These are phyloP conservation scores for Camelina sativa DNA, from an alignment of 345 rosid species.

Conservation along the genomic window DNA sequence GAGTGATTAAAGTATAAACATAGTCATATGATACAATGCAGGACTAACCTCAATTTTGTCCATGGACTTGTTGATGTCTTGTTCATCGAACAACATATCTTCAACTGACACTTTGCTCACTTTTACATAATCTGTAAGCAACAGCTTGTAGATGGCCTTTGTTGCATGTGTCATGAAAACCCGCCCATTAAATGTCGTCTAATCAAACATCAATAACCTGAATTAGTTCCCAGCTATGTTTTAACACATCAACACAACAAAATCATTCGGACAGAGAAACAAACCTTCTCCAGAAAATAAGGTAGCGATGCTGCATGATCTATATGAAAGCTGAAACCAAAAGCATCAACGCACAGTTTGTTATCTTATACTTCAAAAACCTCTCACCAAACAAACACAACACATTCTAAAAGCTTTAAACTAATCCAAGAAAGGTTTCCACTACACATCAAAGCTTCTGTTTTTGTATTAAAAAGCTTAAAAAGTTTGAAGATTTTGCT, in stretches of 20 bases:
- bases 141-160: slow-evolving; percentile 86
- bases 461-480: background rate
- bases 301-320: slow-evolving; percentile 99
- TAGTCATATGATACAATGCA: background rate
- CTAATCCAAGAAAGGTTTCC: slow-evolving; percentile 9
- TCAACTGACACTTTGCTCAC: slow-evolving; percentile 97
- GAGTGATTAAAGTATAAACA: background rate
- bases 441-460: background rate
- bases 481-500: background rate
- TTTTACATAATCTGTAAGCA: slow-evolving; percentile 92
- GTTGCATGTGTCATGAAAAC: slow-evolving; percentile 99
- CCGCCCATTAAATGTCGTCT: slow-evolving; percentile 91
- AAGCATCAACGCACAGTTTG: slow-evolving; percentile 4
- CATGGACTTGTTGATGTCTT: slow-evolving; percentile 87
- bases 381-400: slow-evolving; percentile 3
- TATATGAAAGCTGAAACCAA: slow-evolving; percentile 89
- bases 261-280: slow-evolving; percentile 24
- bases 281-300: slow-evolving; percentile 92
- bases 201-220: slow-evolving; percentile 25
- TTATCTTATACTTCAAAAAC: slow-evolving; percentile 9
- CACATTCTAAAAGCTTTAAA: background rate
- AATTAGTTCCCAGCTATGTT: slow-evolving; percentile 13
- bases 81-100: slow-evolving; percentile 95
- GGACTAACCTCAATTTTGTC: slow-evolving; percentile 85
- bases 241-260: background rate